Evolutionary conservation across 1,284 basidiomycete species (phyloP), one percentile per base, ranked within the genome.

Genomic region (Ustilago sp.): DNA sequence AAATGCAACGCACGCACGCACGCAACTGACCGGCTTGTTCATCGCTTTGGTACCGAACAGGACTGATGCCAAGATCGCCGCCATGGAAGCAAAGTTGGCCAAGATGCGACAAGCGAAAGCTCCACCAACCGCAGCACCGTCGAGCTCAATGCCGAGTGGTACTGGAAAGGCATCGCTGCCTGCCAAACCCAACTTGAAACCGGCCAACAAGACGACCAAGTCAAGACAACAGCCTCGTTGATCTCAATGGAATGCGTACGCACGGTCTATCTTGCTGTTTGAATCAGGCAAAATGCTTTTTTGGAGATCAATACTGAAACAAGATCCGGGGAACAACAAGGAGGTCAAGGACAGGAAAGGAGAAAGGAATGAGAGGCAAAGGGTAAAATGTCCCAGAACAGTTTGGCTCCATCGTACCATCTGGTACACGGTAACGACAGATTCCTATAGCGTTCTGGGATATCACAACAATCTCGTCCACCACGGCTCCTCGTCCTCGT

Each of bases 21-120:
- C 3, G 31, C 3, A 6, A 13, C 19, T 60, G 56, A 53, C 38
- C 39, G 34, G n/a, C 7, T 17, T 41, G 56, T 52, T 56, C 45
- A 63, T 23, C 2, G 8, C 35, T 31, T 5, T 39, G 31, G 36
- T n/a, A 32, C 13, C 15, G 8, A 17, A 36, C 55, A 81, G 74
- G 6, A 94, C 93, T 1, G 88, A 90, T 55, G 91, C 91, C 74
- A 97, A 97, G 87, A 98, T 98, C 79, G 94, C 94, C 2, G 91
- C 92, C 72, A 92, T 98, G 89, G 96, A 98, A 86, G 95, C 95
- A 5, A 98, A 98, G 86, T 88, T 98, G 3, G 69, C 74, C 56
- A 63, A 70, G 41, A 53, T 77, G 39, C 66, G 74, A 4, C 62
- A 74, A 41, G 38, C 15, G 28, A 74, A 74, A 35, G 39, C 60